phyloP scores from a whole-genome alignment of 805 yeast genomes.

The Saturnispora quitensis region DNA sequence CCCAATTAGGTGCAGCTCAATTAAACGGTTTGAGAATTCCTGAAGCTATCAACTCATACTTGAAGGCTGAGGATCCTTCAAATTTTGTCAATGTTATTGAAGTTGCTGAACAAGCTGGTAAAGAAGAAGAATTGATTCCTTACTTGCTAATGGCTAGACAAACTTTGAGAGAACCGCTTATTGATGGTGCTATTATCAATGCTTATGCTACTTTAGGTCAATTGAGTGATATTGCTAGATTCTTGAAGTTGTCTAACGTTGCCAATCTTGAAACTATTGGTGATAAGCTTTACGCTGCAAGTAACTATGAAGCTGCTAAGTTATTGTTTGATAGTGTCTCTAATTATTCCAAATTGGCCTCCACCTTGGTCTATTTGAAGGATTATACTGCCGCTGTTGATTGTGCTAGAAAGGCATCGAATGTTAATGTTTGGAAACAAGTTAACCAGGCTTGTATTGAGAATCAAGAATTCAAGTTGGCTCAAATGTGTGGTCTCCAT shows the following conservation, averaged over 20 bases:
- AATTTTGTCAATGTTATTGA: constrained; percentile 90
- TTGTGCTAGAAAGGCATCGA: constrained; percentile 96
- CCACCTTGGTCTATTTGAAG: constrained; percentile 85
- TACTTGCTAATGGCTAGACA: constrained; percentile 88
- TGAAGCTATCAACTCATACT: constrained; percentile 87
- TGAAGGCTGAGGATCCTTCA: constrained; percentile 84
- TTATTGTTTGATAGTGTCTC: constrained; percentile 76
- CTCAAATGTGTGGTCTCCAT: constrained; percentile 97
- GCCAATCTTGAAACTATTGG: constrained; percentile 91
- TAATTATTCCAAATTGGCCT: constrained; percentile 91
- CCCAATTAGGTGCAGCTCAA: constrained; percentile 92
- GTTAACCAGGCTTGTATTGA: constrained; percentile 95
- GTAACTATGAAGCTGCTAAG: constrained; percentile 89
- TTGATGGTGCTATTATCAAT: constrained; percentile 87
- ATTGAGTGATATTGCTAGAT: constrained; percentile 71
- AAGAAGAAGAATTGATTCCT: constrained; percentile 84
- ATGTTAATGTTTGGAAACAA: constrained; percentile 91
- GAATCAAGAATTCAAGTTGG: constrained; percentile 88
- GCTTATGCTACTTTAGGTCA: constrained; percentile 75
- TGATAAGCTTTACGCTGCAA: constrained; percentile 73
- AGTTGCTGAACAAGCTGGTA: constrained; percentile 91
- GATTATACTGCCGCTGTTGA: constrained; percentile 97
- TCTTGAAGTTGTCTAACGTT: constrained; percentile 80
- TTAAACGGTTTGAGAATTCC: constrained; percentile 85
- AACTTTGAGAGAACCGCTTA: constrained; percentile 78